Evolutionary conservation across 345 rosid species (phyloP), one percentile per base, ranked within the genome.

Genomic region (Luvunga scandens): DNA sequence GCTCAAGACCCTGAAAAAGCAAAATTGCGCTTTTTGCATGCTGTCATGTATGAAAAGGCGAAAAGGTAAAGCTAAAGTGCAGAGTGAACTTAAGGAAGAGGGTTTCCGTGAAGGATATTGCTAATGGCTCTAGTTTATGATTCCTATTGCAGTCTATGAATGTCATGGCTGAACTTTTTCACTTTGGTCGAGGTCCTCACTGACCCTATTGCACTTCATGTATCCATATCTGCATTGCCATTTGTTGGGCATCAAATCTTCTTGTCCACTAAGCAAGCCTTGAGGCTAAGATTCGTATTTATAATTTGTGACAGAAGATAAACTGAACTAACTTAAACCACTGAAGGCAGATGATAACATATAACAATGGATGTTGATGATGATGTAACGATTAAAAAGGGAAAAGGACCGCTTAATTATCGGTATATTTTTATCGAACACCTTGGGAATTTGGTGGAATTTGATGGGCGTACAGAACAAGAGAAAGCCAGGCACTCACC

Each of bases 141-240:
- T 71, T 34, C 76, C 77, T 55, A 55, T 42, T 55, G 59, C 71
- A 66, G 72, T 73, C 77, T 65, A 39, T 79, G 68, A 75, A 70
- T 53, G 72, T 48, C 62, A 73, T 60, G 48, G 38, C 42, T 66
- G 72, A 71, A 38, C 78, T 73, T 81, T 85, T 76, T 69, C 77
- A 55, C 79, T 81, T 79, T 73, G 50, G 25, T 53, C 30, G 13
- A 48, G 84, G 75, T 68, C 73, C 83, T 48, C 27, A 14, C 13
- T 48, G 34, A 77, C 55, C 39, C 38, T 33, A 19, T n/a, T 64
- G 72, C 34, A 42, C 71, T 45, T 72, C 3, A 55, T 53, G 59
- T 72, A 78, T 84, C 79, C 75, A 60, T 66, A 25, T 71, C 80
- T 76, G 75, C 79, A 34, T 25, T 33, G 66, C 79, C 84, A 82